Percentiles rank a stretch among this genome's conserved stretches.
phyloP scores from a whole-genome alignment of 1,284 basidiomycete species.

The Moesziomyces globuligerus region DNA sequence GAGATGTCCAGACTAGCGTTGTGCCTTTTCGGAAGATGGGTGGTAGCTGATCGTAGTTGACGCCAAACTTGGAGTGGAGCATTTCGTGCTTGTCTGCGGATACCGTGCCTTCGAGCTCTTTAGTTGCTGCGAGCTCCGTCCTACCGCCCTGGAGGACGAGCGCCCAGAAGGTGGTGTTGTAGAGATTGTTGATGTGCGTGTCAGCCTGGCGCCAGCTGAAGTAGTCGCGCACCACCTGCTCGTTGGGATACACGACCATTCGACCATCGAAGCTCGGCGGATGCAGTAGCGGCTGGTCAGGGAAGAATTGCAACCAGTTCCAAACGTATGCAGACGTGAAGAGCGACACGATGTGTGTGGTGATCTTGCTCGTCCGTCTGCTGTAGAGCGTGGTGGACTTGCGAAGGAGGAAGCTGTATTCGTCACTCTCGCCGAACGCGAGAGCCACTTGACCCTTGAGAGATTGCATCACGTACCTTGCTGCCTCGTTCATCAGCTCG shows the following conservation, averaged over 20 bases:
- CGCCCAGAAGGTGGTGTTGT: constrained; percentile 97
- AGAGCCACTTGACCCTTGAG: constrained; percentile 60
- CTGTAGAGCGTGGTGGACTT: constrained; percentile 82
- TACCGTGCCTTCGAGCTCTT: constrained; percentile 78
- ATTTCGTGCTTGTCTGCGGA: constrained; percentile 92
- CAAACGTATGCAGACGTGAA: constrained; percentile 94
- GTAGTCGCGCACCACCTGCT: constrained; percentile 83
- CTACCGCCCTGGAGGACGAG: constrained; percentile 82
- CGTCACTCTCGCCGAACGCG: constrained; percentile 95
- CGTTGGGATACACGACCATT: constrained; percentile 82
- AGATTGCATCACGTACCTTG: constrained; percentile 77
- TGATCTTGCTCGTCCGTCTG: constrained; percentile 82
- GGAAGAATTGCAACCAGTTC: constrained; percentile 83
- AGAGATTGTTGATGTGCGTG: constrained; percentile 97
- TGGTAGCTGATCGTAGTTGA: constrained; percentile 87
- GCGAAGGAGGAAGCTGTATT: constrained; percentile 91
- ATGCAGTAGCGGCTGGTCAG: constrained; percentile 75
- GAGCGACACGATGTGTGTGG: constrained; percentile 85
- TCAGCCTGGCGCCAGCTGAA: constrained; percentile 96
- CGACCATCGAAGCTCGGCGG: constrained; percentile 91
- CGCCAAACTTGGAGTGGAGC: constrained; percentile 79
- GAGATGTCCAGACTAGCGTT: constrained; percentile 75
- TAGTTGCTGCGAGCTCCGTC: constrained; percentile 83
- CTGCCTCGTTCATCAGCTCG: constrained; percentile 90
- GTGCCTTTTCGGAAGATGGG: constrained; percentile 86